Evolutionary conservation across 768 basidiomycete genomes (phyloP).

Genomic region (Daedaleopsis nitida): DNA sequence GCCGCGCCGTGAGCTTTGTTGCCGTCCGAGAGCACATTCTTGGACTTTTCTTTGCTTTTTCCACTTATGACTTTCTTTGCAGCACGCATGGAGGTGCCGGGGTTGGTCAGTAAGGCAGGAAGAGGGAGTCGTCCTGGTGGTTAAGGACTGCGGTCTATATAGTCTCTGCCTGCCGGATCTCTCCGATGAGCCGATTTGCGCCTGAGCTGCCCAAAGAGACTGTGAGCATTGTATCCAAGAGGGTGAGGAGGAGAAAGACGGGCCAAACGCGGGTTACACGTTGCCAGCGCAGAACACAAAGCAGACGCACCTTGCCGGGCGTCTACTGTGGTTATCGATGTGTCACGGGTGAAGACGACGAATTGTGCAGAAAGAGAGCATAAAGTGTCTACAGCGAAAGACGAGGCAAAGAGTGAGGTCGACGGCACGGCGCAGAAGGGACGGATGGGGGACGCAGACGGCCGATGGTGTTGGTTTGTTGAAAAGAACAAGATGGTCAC

Average conservation of each 20-base stretch:
- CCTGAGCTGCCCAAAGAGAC: neutral
- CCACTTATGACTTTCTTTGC: neutral
- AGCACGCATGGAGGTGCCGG: neutral
- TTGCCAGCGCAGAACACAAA: slow-evolving; percentile 9
- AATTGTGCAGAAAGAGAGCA: neutral
- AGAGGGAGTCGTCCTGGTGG: neutral
- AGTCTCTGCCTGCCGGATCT: neutral
- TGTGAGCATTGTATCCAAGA: neutral
- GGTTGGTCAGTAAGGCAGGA: neutral
- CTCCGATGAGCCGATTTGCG: neutral
- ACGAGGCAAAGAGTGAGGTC: neutral
- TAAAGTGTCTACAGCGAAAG: neutral
- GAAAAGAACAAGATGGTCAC: slow-evolving; percentile 6
- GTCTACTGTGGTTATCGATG: slow-evolving; percentile 11
- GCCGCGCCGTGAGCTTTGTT: neutral
- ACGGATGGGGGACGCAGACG: neutral
- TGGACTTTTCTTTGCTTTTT: neutral
- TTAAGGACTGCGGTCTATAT: slow-evolving; percentile 2
- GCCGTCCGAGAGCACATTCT: neutral
- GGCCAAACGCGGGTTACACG: slow-evolving; percentile 2
- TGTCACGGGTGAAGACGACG: neutral
- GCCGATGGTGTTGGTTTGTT: slow-evolving; percentile 9
- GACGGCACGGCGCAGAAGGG: neutral
- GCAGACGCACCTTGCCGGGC: neutral
- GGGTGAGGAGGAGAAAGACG: neutral